These are phyloP conservation scores for Blastocystis sp. DNA, from an alignment of 352 stramenopile species.

Conservation along the genomic window DNA sequence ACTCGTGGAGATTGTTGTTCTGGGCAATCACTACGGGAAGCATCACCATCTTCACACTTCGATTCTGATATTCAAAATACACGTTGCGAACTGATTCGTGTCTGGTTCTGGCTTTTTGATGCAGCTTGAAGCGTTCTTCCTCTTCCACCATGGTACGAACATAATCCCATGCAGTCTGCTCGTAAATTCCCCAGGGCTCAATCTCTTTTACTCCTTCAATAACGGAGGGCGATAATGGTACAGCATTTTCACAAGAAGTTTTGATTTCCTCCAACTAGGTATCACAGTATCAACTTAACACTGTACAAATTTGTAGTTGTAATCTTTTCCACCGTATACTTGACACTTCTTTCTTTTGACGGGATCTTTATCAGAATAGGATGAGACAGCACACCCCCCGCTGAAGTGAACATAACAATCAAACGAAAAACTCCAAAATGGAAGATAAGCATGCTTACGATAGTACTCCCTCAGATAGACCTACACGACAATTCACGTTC, in stretches of 20 bases:
- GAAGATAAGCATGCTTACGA: slow-evolving; percentile 29
- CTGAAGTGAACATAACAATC: slow-evolving; percentile 40
- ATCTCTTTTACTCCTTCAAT: slow-evolving; percentile 27
- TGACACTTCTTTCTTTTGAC: slow-evolving; percentile 23
- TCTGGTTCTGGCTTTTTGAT: neutral
- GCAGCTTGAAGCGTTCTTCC: slow-evolving; percentile 36
- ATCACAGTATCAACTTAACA: neutral
- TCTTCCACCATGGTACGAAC: neutral
- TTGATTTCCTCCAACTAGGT: slow-evolving; percentile 15
- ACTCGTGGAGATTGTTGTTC: slow-evolving; percentile 54
- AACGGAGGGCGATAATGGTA: neutral
- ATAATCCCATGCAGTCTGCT: slow-evolving; percentile 21
- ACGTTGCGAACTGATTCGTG: slow-evolving; percentile 26
- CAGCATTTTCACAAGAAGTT: neutral
- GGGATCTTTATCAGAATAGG: neutral
- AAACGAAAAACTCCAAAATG: slow-evolving; percentile 60
- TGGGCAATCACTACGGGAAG: slow-evolving; percentile 36
- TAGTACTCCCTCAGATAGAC: neutral
- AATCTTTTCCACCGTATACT: slow-evolving; percentile 25
- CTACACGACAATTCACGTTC: neutral
- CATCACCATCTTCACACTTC: slow-evolving; percentile 57
- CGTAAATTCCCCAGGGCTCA: slow-evolving; percentile 11
- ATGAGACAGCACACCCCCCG: neutral
- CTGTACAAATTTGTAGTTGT: slow-evolving; percentile 5
- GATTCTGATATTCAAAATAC: slow-evolving; percentile 55